Percentiles rank a stretch among this genome's conserved stretches.
Conservation (phyloP, 441 rosid species). For the Cnidoscolus chayamansa region DNA sequence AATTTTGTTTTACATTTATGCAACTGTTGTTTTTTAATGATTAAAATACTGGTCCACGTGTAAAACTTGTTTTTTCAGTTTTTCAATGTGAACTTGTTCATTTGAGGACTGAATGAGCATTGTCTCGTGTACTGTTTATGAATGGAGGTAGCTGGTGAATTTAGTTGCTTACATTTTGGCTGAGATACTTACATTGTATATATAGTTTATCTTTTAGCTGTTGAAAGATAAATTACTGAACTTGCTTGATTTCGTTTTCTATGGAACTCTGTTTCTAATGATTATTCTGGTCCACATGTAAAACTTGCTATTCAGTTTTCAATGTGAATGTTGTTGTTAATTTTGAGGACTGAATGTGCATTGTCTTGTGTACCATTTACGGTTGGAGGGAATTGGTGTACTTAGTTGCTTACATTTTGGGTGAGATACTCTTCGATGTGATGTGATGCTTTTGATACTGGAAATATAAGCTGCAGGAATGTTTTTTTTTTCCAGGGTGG, state of each 20-base stretch:
- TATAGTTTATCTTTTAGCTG: background rate
- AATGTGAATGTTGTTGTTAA: background rate
- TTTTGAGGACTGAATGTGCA: conserved; percentile 2
- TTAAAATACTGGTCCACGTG: too few relatives aligned
- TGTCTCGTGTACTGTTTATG: background rate
- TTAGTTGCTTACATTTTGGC: background rate
- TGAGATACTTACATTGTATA: background rate
- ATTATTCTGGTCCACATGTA: too few relatives aligned
- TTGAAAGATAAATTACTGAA: background rate
- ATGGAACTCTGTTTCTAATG: background rate
- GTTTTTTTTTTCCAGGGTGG: conserved; percentile 31
- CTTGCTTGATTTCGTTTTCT: background rate
- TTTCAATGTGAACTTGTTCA: background rate
- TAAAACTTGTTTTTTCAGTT: too few relatives aligned
- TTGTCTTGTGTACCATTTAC: background rate
- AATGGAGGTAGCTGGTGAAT: background rate
- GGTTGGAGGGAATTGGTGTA: background rate
- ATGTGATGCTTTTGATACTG: background rate
- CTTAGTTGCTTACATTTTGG: background rate
- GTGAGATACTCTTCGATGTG: background rate
- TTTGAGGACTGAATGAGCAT: conserved; percentile 4
- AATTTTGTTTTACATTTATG: background rate
- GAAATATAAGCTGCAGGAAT: conserved; percentile 13
- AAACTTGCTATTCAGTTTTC: background rate
- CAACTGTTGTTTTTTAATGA: background rate